Conservation (phyloP, 192 early-diverging fungal species). For the Umbelopsis isabellina region DNA sequence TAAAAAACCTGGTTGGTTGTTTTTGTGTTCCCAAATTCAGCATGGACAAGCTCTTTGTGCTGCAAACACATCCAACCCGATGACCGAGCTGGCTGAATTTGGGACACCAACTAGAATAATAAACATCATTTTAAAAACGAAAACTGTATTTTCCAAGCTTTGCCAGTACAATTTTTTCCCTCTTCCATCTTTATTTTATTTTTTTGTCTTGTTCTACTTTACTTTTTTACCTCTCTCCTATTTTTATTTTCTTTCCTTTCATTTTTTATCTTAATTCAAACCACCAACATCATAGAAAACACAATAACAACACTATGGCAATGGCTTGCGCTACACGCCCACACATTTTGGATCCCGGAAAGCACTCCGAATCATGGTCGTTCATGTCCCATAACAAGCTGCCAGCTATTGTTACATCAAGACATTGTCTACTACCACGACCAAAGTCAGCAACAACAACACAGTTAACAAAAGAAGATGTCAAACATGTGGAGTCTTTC, state of each 20-base stretch:
- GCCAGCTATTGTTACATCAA: slow-evolving; percentile 4
- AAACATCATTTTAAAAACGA: slow-evolving; percentile 1
- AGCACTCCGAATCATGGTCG: slow-evolving; percentile 18
- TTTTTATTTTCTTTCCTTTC: not conserved
- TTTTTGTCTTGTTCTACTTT: not conserved
- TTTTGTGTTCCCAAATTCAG: slow-evolving; percentile 12
- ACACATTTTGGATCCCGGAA: slow-evolving; percentile 23
- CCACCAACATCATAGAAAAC: not conserved
- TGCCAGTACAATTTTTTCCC: not conserved
- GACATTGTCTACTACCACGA: slow-evolving; percentile 4
- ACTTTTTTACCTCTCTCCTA: not conserved
- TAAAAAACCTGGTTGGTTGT: slow-evolving; percentile 3
- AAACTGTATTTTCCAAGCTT: not conserved
- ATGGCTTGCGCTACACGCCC: slow-evolving; percentile 17
- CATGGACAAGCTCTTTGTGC: slow-evolving; percentile 21
- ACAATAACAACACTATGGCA: slow-evolving; percentile 3
- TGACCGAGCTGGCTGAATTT: slow-evolving; percentile 22
- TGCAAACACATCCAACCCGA: slow-evolving; percentile 16
- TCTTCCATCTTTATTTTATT: not conserved
- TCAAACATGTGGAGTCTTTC: not conserved
- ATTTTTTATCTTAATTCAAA: not conserved
- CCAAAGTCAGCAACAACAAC: slow-evolving; percentile 16
- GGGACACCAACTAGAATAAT: slow-evolving; percentile 6
- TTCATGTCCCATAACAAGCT: slow-evolving; percentile 12
- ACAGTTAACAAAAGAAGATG: slow-evolving; percentile 10